Evolutionary conservation across 192 early-diverging fungal species (phyloP), one percentile per base, ranked within the genome.

Genomic region (Hyaloraphidium curvatum): DNA sequence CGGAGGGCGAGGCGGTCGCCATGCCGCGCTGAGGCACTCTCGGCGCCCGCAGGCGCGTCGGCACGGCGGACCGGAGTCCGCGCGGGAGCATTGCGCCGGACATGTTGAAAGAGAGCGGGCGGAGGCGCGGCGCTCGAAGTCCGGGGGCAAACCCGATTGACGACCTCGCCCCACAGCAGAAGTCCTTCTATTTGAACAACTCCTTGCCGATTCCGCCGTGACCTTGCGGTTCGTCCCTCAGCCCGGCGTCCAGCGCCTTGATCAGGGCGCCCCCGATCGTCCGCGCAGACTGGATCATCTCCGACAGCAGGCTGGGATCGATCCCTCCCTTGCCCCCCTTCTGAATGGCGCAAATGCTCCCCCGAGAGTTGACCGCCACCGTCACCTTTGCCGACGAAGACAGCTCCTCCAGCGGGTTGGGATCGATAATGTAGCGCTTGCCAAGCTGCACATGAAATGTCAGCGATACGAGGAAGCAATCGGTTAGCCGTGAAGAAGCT

Each of bases 401-500:
- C 4, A 80, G 71, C 55, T 98, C 94, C 67, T 98, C 94, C 54
- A 85, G 65, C 19, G 82, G 78, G 7, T 84, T 79, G 3, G 92
- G 82, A 62, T 98, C 94, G 2, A 91, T 68, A 23, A 93, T 75
- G 63, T 84, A 81, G 39, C 81, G 67, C 27, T 75, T 66, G 11
- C 87, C 90, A 43, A 93, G 87, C 84, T 87, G 64, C 2, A 28
- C 9, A 54, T n/a, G 22, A 19, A 25, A 17, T 27, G 13, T 3
- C 22, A 48, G 27, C 7, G 1, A 50, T 26, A n/a, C 0, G n/a
- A 13, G 14, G 4, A 31, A 56, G 26, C 9, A n/a, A 2, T 28
- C 5, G 22, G 30, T 52, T 21, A 23, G 17, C 17, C 13, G 0
- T n/a, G 2, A 39, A 9, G 21, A 14, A 2, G 52, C 13, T 51